Evolutionary conservation across 129 eudicot species (phyloP).

Genomic region (Helichrysum umbraculigerum): DNA sequence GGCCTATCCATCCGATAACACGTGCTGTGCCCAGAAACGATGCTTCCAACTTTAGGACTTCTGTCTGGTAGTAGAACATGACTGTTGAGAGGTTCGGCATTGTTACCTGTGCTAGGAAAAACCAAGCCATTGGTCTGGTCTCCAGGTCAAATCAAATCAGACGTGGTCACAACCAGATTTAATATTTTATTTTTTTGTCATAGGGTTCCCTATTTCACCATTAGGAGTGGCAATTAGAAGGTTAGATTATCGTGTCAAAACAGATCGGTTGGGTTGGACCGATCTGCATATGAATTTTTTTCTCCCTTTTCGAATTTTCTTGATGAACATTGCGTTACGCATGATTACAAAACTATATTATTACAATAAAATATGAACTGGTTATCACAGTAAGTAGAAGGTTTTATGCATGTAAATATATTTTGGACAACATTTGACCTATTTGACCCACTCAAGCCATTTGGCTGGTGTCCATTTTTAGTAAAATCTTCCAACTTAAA

Average conservation of each 20-base stretch:
- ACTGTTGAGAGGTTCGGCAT: slow-evolving; percentile 81
- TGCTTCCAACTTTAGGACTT: slow-evolving; percentile 74
- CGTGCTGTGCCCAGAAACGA: slow-evolving; percentile 89
- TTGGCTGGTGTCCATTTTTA: neutral
- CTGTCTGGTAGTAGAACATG: slow-evolving; percentile 96
- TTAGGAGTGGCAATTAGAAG: neutral
- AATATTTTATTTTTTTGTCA: neutral
- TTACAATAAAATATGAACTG: neutral
- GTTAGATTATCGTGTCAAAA: neutral
- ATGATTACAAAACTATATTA: neutral
- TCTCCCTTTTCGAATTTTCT: neutral
- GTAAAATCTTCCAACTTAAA: neutral
- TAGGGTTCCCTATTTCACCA: neutral
- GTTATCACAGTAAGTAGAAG: neutral
- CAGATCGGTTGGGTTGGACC: neutral
- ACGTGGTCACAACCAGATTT: slow-evolving; percentile 13
- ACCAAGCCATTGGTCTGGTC: slow-evolving; percentile 97
- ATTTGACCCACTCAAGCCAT: neutral
- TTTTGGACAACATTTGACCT: neutral
- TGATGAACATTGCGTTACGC: neutral
- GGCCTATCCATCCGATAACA: slow-evolving; percentile 89
- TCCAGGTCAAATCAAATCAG: slow-evolving; percentile 30
- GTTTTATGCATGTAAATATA: neutral
- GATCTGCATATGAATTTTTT: neutral
- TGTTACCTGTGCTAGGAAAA: slow-evolving; percentile 85